These are phyloP conservation scores for Ophiostoma sp. DNA, from an alignment of 2,329 filamentous ascomycete genomes.

Conservation along the genomic window DNA sequence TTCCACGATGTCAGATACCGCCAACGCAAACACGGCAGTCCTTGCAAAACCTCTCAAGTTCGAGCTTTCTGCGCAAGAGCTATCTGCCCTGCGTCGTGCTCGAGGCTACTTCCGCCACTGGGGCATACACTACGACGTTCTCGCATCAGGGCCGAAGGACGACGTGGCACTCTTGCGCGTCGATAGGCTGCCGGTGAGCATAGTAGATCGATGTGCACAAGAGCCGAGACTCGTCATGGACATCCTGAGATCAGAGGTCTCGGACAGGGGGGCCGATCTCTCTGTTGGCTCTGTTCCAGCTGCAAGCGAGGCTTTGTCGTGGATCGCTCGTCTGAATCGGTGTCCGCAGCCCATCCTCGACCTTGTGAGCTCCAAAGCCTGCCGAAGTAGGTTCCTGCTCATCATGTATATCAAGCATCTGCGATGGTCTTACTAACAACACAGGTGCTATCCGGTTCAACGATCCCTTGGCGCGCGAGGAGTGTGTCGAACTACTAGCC, in stretches of 20 bases:
- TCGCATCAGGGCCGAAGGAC: too few species aligned
- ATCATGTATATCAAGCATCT: neutral
- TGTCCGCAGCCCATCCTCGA: constrained; percentile 74
- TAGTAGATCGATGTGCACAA: constrained; percentile 67
- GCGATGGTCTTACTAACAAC: constrained; percentile 31
- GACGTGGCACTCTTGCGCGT: constrained; percentile 42
- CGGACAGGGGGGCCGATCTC: constrained; percentile 39
- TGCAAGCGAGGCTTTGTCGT: neutral
- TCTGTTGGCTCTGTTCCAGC: neutral
- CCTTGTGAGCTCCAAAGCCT: constrained; percentile 68
- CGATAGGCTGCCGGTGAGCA: constrained; percentile 59
- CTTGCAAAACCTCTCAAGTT: constrained; percentile 57
- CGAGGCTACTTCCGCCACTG: constrained; percentile 59
- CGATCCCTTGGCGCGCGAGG: constrained; percentile 52
- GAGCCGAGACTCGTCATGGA: constrained; percentile 69
- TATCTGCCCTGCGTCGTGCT: constrained; percentile 49
- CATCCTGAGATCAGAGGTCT: constrained; percentile 36
- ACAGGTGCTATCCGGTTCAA: constrained; percentile 74
- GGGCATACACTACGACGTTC: constrained; percentile 62
- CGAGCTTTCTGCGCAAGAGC: constrained; percentile 58
- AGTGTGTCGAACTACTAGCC: constrained; percentile 55
- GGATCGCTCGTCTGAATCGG: constrained; percentile 47
- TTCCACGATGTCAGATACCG: constrained; percentile 26
- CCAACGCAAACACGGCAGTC: constrained; percentile 30
- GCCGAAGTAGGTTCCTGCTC: constrained; percentile 48